These are phyloP conservation scores for Pilatotrama ljubarskyi DNA, from an alignment of 768 basidiomycete species.

Conservation along the genomic window DNA sequence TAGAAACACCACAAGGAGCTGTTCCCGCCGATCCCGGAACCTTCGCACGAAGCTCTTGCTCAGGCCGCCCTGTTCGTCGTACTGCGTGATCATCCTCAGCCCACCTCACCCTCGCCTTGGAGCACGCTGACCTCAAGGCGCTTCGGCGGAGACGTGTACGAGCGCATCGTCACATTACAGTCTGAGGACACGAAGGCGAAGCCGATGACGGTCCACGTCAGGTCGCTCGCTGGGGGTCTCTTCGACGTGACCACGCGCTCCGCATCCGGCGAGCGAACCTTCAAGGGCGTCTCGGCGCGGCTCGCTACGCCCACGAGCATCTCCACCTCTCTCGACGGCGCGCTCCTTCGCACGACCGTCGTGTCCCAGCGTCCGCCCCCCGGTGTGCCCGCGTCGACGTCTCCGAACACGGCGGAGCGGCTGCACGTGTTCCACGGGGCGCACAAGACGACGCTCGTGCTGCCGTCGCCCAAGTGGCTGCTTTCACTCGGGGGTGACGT, in stretches of 20 bases:
- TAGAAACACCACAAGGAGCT: conserved; percentile 83
- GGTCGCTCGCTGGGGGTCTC: conserved; percentile 24
- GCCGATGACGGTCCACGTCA: conserved; percentile 42
- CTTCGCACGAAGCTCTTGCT: conserved; percentile 65
- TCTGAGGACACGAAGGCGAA: conserved; percentile 48
- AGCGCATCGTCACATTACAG: conserved; percentile 62
- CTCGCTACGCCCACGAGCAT: conserved; percentile 56
- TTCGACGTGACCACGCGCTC: conserved; percentile 52
- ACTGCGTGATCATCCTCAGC: conserved; percentile 56
- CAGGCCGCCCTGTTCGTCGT: conserved; percentile 78
- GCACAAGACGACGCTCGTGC: conserved; percentile 55
- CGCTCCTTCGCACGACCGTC: conserved; percentile 61
- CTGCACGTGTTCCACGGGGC: conserved; percentile 73
- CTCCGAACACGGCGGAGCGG: conserved; percentile 63
- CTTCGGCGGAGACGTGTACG: conserved; percentile 73
- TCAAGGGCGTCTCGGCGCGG: conserved; percentile 55
- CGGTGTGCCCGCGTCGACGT: conserved; percentile 52
- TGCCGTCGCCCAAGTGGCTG: conserved; percentile 74
- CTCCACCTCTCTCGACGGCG: conserved; percentile 51
- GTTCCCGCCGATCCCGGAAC: conserved; percentile 65
- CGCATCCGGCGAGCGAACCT: conserved; percentile 35
- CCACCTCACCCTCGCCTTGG: conserved; percentile 58
- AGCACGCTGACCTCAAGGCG: conserved; percentile 66
- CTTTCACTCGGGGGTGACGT: conserved; percentile 64
- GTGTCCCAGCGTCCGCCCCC: conserved; percentile 67